These are phyloP conservation scores for Fraxinus albicans DNA, from an alignment of 305 asterid species.

Conservation along the genomic window DNA sequence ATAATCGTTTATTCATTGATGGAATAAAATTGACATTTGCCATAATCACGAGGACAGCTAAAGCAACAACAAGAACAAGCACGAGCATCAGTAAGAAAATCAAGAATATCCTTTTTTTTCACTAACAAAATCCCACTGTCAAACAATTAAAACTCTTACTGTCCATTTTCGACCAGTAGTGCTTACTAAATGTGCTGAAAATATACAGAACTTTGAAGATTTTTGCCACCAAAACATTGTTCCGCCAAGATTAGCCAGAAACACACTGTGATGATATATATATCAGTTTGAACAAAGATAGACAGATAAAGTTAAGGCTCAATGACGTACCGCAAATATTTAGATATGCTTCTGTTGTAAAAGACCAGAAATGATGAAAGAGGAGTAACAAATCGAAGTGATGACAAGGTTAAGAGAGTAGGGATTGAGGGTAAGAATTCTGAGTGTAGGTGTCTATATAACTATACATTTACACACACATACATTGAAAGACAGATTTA, in stretches of 20 bases:
- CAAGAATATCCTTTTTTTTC: conserved; percentile 26
- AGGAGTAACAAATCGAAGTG: conserved; percentile 4
- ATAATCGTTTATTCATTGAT: conserved; percentile 34
- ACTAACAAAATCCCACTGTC: conserved; percentile 7
- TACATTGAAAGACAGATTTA: neutral
- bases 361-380: conserved; percentile 9
- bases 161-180: neutral
- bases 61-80: conserved; percentile 31
- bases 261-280: neutral
- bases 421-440: conserved; percentile 31
- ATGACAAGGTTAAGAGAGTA: conserved; percentile 18
- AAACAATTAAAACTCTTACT: neutral
- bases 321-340: conserved; percentile 27
- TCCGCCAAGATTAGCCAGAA: neutral
- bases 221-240: neutral
- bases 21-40: conserved; percentile 23
- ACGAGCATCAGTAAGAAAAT: conserved; percentile 17
- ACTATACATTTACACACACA: neutral
- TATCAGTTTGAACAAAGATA: neutral
- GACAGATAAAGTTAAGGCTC: neutral
- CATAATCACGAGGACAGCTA: conserved; percentile 34
- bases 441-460: neutral
- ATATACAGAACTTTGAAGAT: neutral
- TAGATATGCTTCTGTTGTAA: conserved; percentile 29
- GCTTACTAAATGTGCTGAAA: neutral